These are phyloP conservation scores for Pythium rhizo-oryzae DNA, from an alignment of 352 stramenopile genomes.

Conservation along the genomic window DNA sequence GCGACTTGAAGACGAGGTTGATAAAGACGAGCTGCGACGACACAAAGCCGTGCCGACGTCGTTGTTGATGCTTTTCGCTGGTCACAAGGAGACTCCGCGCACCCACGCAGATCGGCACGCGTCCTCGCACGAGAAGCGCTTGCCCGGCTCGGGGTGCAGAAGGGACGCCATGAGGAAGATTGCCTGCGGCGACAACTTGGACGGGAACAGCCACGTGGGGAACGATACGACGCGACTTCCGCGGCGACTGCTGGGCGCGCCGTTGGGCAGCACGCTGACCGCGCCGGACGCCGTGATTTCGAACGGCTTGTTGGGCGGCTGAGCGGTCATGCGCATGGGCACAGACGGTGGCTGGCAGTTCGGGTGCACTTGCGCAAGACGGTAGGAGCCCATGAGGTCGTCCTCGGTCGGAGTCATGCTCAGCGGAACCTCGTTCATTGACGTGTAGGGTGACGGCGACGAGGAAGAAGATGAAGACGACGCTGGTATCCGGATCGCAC, in stretches of 20 bases:
- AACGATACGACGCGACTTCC: conserved; percentile 60
- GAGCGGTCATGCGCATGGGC: conserved; percentile 9
- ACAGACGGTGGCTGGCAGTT: conserved; percentile 17
- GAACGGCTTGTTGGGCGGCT: conserved; percentile 25
- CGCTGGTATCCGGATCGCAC: conserved; percentile 26
- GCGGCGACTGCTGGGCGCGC: conserved; percentile 34
- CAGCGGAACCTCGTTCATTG: conserved; percentile 5
- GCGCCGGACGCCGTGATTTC: conserved; percentile 18
- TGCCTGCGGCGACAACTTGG: conserved; percentile 61
- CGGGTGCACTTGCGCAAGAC: conserved; percentile 32
- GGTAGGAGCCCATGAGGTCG: conserved; percentile 7
- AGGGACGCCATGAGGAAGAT: conserved; percentile 75
- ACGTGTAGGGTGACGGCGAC: conserved; percentile 1
- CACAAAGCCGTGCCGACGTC: too few relatives aligned
- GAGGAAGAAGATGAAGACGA: conserved; percentile 20
- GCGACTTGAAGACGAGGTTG: neutral
- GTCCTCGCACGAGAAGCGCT: conserved; percentile 81
- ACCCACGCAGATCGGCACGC: conserved; percentile 80
- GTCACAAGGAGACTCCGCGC: conserved; percentile 31
- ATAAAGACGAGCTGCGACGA: neutral
- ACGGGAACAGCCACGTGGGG: conserved; percentile 85
- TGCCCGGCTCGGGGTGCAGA: conserved; percentile 84
- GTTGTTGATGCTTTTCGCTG: too few relatives aligned
- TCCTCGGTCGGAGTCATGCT: conserved; percentile 20
- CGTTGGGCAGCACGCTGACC: conserved; percentile 23